A percentile compares a stretch with the other conserved stretches of the same genome.
phyloP scores from a whole-genome alignment of 441 rosid genomes.

The Geranium incanum region DNA sequence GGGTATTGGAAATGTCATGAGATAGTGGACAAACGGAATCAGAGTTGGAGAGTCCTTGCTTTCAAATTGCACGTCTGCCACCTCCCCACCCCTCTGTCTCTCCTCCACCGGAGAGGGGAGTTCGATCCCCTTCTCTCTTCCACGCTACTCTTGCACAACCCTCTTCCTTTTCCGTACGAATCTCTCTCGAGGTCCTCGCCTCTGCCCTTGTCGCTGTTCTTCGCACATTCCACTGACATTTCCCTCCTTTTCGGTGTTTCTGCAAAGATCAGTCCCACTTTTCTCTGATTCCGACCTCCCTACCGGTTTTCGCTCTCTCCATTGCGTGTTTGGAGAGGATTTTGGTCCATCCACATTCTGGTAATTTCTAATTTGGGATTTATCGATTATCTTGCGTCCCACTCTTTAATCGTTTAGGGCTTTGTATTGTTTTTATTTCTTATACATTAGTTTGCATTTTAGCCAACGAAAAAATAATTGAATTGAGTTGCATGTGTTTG shows the following conservation, averaged over 20 bases:
- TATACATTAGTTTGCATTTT: background rate
- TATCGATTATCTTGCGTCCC: background rate
- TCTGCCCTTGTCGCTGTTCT: background rate
- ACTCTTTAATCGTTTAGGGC: background rate
- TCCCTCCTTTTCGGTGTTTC: background rate
- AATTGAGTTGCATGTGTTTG: background rate
- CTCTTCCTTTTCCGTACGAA: background rate
- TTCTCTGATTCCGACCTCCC: background rate
- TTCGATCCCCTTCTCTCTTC: background rate
- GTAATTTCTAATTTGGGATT: background rate
- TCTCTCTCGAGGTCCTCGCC: background rate
- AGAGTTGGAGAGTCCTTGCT: background rate
- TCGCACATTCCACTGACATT: background rate
- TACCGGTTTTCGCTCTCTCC: background rate
- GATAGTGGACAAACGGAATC: background rate
- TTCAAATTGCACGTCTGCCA: background rate
- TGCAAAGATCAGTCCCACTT: background rate
- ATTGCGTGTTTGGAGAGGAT: background rate
- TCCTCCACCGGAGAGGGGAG: conserved; percentile 6
- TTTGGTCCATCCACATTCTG: background rate
- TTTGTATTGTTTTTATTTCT: background rate
- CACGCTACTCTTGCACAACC: background rate
- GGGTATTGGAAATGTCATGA: background rate
- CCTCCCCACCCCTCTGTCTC: background rate
- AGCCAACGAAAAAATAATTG: background rate